Evolutionary conservation across 805 yeast species (phyloP).

Genomic region (Monosporozyma servazzii): DNA sequence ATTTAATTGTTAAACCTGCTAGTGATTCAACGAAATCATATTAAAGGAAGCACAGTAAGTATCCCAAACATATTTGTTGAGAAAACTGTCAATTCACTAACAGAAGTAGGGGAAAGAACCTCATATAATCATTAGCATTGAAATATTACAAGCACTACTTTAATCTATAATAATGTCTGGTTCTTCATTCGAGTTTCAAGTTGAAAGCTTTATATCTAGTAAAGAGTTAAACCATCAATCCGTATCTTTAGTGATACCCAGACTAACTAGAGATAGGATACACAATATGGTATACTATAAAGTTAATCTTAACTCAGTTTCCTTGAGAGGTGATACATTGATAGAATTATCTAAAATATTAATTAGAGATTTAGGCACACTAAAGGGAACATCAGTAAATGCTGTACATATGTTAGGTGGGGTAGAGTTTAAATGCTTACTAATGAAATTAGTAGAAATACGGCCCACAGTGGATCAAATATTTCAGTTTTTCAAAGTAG

Average conservation of each 20-base stretch:
- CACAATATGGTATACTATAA: slow-evolving; percentile 27
- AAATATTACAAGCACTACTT: background rate
- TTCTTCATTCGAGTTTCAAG: slow-evolving; percentile 21
- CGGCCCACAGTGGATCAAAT: slow-evolving; percentile 42
- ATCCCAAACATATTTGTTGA: too few species aligned
- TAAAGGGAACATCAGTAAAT: slow-evolving; percentile 10
- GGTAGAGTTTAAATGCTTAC: slow-evolving; percentile 42
- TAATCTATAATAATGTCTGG: background rate
- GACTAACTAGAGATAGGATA: slow-evolving; percentile 24
- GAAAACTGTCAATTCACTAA: too few species aligned
- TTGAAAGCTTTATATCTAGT: slow-evolving; percentile 22
- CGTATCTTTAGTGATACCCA: slow-evolving; percentile 27
- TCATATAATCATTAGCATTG: too few species aligned
- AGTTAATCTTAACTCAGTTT: slow-evolving; percentile 17
- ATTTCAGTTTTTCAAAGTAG: slow-evolving; percentile 32
- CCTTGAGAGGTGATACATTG: slow-evolving; percentile 26
- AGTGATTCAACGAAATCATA: too few species aligned
- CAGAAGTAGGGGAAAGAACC: too few species aligned
- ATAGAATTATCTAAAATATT: slow-evolving; percentile 15
- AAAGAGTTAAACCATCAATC: slow-evolving; percentile 28
- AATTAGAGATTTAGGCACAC: slow-evolving; percentile 22
- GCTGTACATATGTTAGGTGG: slow-evolving; percentile 23
- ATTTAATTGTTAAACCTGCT: too few species aligned
- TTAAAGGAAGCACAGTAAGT: too few species aligned
- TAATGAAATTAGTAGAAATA: slow-evolving; percentile 68